Conservation (phyloP, 2,329 filamentous ascomycete genomes). For the Apiospora marii region DNA sequence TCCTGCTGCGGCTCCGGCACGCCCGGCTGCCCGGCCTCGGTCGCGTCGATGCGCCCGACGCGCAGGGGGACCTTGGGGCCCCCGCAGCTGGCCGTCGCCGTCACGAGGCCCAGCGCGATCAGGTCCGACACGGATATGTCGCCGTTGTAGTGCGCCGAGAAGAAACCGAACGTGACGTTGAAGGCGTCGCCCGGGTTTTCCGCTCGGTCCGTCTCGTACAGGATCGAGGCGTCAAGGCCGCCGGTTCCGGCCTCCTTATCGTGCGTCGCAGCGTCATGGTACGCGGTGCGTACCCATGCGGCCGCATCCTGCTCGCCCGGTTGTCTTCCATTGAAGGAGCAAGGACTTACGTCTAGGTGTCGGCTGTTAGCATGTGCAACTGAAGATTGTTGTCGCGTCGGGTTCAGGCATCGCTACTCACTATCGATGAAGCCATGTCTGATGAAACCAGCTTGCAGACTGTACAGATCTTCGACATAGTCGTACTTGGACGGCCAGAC, state of each 20-base stretch:
- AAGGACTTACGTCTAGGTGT: slow-evolving; percentile 27
- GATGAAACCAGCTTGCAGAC: slow-evolving; percentile 21
- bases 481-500: slow-evolving; percentile 26
- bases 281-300: slow-evolving; percentile 37
- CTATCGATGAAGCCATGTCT: slow-evolving; percentile 22
- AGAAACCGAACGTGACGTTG: slow-evolving; percentile 35
- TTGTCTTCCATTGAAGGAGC: slow-evolving; percentile 26
- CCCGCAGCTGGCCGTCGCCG: slow-evolving; percentile 36
- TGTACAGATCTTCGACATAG: slow-evolving; percentile 23
- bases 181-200: slow-evolving; percentile 36
- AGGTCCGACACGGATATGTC: slow-evolving; percentile 40
- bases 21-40: slow-evolving; percentile 40
- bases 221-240: slow-evolving; percentile 35
- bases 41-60: slow-evolving; percentile 42
- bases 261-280: slow-evolving; percentile 36
- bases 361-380: background rate
- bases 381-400: background rate
- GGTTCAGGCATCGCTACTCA: background rate
- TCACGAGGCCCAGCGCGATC: slow-evolving; percentile 42
- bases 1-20: slow-evolving; percentile 43
- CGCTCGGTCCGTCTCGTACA: slow-evolving; percentile 31
- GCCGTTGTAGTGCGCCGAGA: slow-evolving; percentile 35
- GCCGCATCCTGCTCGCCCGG: slow-evolving; percentile 31
- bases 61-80: slow-evolving; percentile 40
- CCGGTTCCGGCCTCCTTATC: slow-evolving; percentile 32